phyloP scores from a whole-genome alignment of 1,284 basidiomycete species.

The Malassezia pachydermatis region DNA sequence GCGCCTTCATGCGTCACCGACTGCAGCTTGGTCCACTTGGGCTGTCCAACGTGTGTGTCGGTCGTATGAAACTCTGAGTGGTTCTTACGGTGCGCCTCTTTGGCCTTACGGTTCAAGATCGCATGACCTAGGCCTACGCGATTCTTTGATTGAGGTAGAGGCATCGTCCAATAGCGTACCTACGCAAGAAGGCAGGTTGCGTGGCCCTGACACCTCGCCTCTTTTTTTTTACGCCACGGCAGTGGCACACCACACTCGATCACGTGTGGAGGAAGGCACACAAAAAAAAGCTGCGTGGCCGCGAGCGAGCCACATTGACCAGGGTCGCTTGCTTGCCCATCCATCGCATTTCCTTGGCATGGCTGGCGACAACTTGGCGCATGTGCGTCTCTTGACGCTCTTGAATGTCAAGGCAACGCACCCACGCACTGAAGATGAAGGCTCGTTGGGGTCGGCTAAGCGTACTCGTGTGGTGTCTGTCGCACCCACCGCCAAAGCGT shows the following conservation, averaged over 20 bases:
- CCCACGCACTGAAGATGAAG: constrained; percentile 11
- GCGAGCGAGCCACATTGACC: too few relatives aligned
- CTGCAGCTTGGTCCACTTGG: constrained; percentile 54
- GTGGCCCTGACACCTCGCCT: too few relatives aligned
- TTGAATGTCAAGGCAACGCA: constrained; percentile 75
- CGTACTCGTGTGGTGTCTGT: neutral
- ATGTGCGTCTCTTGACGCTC: constrained; percentile 65
- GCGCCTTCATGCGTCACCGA: constrained; percentile 94
- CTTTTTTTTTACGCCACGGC: too few relatives aligned
- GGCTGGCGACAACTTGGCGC: constrained; percentile 17
- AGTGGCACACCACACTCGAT: too few relatives aligned
- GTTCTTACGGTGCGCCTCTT: constrained; percentile 31
- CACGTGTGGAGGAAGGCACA: too few relatives aligned
- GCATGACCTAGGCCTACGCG: constrained; percentile 43
- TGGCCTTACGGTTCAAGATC: constrained; percentile 39
- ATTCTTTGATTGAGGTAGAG: constrained; percentile 43
- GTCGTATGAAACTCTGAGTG: constrained; percentile 44
- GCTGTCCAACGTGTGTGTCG: constrained; percentile 49
- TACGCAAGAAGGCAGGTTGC: neutral
- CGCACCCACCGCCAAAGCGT: neutral
- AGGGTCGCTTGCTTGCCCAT: too few relatives aligned
- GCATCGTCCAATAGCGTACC: too few relatives aligned
- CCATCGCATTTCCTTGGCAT: neutral
- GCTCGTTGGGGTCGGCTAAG: neutral
- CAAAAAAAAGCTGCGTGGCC: too few relatives aligned